Evolutionary conservation across 495 filamentous ascomycete genomes (phyloP).

Genomic region (Margaritispora aquatica): DNA sequence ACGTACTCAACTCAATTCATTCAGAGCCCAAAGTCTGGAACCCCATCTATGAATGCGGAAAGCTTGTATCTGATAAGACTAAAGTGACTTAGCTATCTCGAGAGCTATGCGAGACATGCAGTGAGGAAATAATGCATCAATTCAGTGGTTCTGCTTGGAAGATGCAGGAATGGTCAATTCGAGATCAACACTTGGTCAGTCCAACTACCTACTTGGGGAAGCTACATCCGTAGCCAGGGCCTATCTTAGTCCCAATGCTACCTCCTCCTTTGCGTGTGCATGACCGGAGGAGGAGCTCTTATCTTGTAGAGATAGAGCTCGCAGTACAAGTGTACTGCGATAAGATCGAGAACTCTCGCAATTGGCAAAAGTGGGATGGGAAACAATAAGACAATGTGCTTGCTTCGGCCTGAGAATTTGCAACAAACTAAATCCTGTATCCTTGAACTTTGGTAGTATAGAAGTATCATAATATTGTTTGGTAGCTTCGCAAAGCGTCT

Average conservation of each 20-base stretch:
- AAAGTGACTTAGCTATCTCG: neutral
- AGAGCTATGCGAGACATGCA: too few relatives aligned
- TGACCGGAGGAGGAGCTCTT: slow-evolving; percentile 1
- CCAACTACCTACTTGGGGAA: slow-evolving; percentile 6
- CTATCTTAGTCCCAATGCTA: too few relatives aligned
- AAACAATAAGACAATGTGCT: neutral
- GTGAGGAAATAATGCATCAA: too few relatives aligned
- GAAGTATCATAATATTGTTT: too few relatives aligned
- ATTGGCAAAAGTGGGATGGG: neutral
- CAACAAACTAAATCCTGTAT: too few relatives aligned
- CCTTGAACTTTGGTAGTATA: too few relatives aligned
- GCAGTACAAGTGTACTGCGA: neutral
- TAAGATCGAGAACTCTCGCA: neutral
- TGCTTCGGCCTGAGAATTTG: too few relatives aligned
- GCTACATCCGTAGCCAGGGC: neutral
- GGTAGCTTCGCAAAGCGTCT: too few relatives aligned
- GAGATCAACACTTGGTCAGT: neutral
- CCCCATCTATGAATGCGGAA: neutral
- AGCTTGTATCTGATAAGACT: neutral
- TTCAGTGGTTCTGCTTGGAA: neutral
- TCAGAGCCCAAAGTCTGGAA: neutral
- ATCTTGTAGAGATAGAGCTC: neutral
- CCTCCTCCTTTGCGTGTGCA: neutral
- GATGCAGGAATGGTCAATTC: neutral
- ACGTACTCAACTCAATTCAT: too few relatives aligned